Conservation (phyloP, 768 basidiomycete genomes). For the Piloderma croceum region DNA sequence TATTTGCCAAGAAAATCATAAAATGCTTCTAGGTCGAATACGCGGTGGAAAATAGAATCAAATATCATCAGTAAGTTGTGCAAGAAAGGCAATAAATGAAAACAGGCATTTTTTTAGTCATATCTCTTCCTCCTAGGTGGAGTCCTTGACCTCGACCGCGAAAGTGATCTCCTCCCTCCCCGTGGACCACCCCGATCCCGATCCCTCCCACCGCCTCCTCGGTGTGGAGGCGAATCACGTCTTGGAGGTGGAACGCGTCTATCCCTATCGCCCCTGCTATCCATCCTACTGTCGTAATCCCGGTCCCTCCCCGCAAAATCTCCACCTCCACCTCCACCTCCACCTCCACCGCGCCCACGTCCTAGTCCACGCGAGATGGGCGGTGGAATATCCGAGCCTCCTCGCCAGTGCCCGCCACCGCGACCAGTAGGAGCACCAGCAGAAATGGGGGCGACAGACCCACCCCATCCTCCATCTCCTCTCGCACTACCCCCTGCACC, state of each 20-base stretch:
- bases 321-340: slow-evolving; percentile 32
- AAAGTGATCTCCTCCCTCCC: slow-evolving; percentile 33
- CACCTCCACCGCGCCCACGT: slow-evolving; percentile 38
- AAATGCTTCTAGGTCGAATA: too few relatives aligned
- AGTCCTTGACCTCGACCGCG: slow-evolving; percentile 36
- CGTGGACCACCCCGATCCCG: slow-evolving; percentile 34
- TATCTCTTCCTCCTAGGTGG: slow-evolving; percentile 32
- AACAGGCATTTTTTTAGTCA: too few relatives aligned
- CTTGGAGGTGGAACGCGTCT: slow-evolving; percentile 34
- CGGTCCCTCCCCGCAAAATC: slow-evolving; percentile 30
- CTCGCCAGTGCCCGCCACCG: slow-evolving; percentile 73
- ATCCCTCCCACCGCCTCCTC: slow-evolving; percentile 34
- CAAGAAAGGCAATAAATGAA: too few relatives aligned
- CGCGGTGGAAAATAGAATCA: too few relatives aligned
- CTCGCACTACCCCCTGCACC: slow-evolving; percentile 40
- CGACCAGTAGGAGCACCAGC: slow-evolving; percentile 33
- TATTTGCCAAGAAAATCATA: too few relatives aligned
- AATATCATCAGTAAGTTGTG: too few relatives aligned
- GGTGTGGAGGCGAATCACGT: slow-evolving; percentile 43
- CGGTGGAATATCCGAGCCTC: slow-evolving; percentile 51
- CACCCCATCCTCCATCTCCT: slow-evolving; percentile 47
- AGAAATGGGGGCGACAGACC: slow-evolving; percentile 27
- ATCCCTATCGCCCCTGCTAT: slow-evolving; percentile 47
- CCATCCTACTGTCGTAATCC: slow-evolving; percentile 32
- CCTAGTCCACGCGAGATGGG: background rate